Evolutionary conservation across 2,329 filamentous ascomycete genomes (phyloP).

Genomic region (Penicillium decumbens): DNA sequence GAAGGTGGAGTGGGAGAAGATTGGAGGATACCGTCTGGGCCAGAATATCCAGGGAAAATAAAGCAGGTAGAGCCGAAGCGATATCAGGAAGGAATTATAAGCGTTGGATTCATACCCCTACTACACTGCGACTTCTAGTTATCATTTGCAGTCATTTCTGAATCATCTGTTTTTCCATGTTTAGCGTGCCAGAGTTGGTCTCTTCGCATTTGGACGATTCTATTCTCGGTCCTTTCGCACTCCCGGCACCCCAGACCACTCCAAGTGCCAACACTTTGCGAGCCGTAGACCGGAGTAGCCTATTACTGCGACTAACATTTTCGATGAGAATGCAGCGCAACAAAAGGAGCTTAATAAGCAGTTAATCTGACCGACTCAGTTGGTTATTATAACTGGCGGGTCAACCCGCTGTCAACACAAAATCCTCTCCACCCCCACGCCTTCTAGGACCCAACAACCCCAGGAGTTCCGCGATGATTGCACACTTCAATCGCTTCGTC

Average conservation of each 20-base stretch:
- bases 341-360: not conserved
- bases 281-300: not conserved
- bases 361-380: too few species aligned
- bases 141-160: not conserved
- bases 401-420: not conserved
- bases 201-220: not conserved
- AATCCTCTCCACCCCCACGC: not conserved
- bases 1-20: constrained; percentile 99
- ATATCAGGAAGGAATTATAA: not conserved
- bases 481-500: constrained; percentile 33
- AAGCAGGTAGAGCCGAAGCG: constrained; percentile 24
- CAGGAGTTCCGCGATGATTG: constrained; percentile 4
- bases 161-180: not conserved
- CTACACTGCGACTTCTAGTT: not conserved
- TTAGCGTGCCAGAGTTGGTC: not conserved
- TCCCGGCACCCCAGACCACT: not conserved
- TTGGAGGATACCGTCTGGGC: constrained; percentile 82
- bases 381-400: not conserved
- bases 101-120: not conserved
- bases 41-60: constrained; percentile 70
- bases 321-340: not conserved
- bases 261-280: not conserved
- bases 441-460: not conserved
- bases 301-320: not conserved
- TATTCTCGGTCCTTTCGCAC: too few species aligned